Conservation (phyloP, 495 filamentous ascomycete species). For the Penicillium riverlandense region DNA sequence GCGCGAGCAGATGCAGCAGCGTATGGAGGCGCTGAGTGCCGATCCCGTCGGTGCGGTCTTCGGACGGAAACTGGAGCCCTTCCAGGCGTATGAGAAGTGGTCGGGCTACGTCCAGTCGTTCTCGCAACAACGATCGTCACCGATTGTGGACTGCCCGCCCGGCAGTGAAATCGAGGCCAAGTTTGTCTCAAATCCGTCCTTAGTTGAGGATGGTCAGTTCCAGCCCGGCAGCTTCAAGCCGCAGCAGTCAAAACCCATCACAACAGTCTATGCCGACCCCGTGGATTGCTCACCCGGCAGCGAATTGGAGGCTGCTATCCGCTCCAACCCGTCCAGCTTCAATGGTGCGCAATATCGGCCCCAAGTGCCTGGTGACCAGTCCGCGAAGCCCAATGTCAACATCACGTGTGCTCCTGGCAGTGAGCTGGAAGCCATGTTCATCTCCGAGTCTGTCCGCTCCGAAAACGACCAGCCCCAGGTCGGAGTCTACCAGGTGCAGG, state of each 20-base stretch:
- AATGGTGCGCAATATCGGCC: not conserved
- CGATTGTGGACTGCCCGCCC: constrained; percentile 5
- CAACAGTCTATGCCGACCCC: not conserved
- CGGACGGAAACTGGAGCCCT: constrained; percentile 25
- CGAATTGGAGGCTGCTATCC: constrained; percentile 3
- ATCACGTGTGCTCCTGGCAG: constrained; percentile 1
- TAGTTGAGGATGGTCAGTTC: constrained; percentile 5
- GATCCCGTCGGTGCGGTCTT: constrained; percentile 39
- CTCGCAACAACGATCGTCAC: not conserved
- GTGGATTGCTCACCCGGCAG: constrained; percentile 6
- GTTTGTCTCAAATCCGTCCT: not conserved
- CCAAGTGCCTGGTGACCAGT: not conserved
- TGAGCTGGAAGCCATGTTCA: constrained; percentile 5
- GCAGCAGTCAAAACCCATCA: not conserved
- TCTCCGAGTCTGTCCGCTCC: constrained; percentile 1
- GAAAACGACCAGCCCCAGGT: not conserved
- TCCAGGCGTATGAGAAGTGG: constrained; percentile 4
- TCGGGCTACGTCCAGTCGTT: constrained; percentile 11
- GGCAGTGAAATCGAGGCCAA: constrained; percentile 9
- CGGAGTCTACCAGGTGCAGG: not conserved
- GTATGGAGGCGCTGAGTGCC: constrained; percentile 23
- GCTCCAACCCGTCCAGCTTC: not conserved
- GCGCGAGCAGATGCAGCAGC: constrained; percentile 12
- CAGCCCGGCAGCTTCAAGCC: not conserved
- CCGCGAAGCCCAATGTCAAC: constrained; percentile 2